These are phyloP conservation scores for Tulasnella sp. DNA, from an alignment of 768 basidiomycete genomes.

Conservation along the genomic window DNA sequence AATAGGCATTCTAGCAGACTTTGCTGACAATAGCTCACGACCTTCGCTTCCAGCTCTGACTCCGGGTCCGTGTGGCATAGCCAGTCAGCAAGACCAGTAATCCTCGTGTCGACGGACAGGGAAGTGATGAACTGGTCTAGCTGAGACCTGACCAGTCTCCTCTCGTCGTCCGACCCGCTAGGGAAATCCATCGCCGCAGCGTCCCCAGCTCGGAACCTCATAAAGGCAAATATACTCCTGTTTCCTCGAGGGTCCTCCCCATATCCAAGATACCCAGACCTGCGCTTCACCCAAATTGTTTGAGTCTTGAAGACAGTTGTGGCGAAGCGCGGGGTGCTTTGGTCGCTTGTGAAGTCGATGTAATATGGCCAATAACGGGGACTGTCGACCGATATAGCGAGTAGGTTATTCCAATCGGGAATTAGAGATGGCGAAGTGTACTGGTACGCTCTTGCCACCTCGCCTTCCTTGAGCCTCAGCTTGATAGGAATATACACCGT, in stretches of 20 bases:
- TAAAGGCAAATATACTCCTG: constrained; percentile 80
- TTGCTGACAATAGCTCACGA: constrained; percentile 71
- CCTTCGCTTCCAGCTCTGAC: constrained; percentile 40
- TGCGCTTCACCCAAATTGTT: constrained; percentile 85
- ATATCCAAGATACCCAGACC: constrained; percentile 88
- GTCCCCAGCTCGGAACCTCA: constrained; percentile 76
- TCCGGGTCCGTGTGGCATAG: constrained; percentile 51
- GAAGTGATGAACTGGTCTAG: constrained; percentile 80
- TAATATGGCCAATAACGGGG: constrained; percentile 94
- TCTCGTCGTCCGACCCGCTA: constrained; percentile 51
- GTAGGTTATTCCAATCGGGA: constrained; percentile 73
- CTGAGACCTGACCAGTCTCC: constrained; percentile 61
- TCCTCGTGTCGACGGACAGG: constrained; percentile 72
- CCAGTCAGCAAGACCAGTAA: constrained; percentile 74
- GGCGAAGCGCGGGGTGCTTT: constrained; percentile 47
- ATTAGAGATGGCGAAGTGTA: constrained; percentile 90
- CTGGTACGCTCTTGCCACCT: constrained; percentile 52
- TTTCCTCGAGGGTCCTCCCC: constrained; percentile 91
- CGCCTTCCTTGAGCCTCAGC: constrained; percentile 64
- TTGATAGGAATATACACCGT: constrained; percentile 90
- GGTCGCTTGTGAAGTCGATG: constrained; percentile 41
- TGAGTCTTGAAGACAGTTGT: constrained; percentile 62
- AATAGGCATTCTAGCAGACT: constrained; percentile 77
- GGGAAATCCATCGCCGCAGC: constrained; percentile 82
- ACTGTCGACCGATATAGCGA: constrained; percentile 81